Conservation (phyloP, 2,329 filamentous ascomycete species). For the Ascochyta clinopodiicola region DNA sequence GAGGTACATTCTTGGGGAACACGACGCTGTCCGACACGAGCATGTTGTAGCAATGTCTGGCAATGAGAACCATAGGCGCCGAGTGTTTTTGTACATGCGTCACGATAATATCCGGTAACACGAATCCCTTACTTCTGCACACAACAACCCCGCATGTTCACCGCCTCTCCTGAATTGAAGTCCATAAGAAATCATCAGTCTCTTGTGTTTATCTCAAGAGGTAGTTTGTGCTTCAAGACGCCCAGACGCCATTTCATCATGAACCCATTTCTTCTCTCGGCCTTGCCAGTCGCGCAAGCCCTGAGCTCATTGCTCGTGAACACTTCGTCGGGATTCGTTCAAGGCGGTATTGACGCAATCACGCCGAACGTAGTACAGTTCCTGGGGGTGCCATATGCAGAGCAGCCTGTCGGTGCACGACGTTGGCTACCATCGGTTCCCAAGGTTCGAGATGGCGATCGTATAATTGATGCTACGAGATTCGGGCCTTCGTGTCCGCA, state of each 20-base stretch:
- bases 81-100: not conserved
- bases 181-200: not conserved
- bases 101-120: not conserved
- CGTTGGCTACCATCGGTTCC: slow-evolving; percentile 41
- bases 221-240: not conserved
- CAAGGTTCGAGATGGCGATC: slow-evolving; percentile 16
- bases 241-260: not conserved
- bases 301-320: slow-evolving; percentile 21
- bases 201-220: not conserved
- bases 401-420: slow-evolving; percentile 38
- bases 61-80: not conserved
- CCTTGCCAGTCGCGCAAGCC: slow-evolving; percentile 15
- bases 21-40: not conserved
- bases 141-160: not conserved
- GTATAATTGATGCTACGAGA: slow-evolving; percentile 32
- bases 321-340: slow-evolving; percentile 35
- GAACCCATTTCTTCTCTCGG: slow-evolving; percentile 1
- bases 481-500: slow-evolving; percentile 41
- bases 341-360: slow-evolving; percentile 41
- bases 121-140: not conserved
- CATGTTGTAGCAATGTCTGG: not conserved
- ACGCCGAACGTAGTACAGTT: slow-evolving; percentile 48
- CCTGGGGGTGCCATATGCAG: slow-evolving; percentile 47
- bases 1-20: no score
- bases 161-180: not conserved